Evolutionary conservation across 2,329 filamentous ascomycete genomes (phyloP), one percentile per base, ranked within the genome.

Genomic region (Epichloe sylvatica): DNA sequence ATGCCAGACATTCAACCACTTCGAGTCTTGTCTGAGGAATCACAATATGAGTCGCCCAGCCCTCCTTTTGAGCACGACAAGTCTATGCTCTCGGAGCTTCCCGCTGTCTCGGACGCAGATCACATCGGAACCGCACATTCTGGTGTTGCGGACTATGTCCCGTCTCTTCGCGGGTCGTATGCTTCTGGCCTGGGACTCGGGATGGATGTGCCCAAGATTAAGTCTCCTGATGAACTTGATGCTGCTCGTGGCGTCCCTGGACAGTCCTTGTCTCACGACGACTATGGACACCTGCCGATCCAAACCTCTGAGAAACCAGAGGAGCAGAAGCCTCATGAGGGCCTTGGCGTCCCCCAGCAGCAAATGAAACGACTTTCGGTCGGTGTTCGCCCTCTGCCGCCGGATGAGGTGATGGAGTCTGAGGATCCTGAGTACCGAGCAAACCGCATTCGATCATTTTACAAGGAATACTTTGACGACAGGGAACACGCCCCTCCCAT

Each of bases 401-500:
- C 89, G 36, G 83, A 90, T 60, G 86, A 94, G 55, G 80, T 86
- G 49, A 76, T 74, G 33, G 80, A 83, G 41, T 79, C 83, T 3
- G 92, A 97, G 62, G 91, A 96, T 63, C 89, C 92, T 0, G 92
- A 97, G 66, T 83, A 91, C 61, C 81, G 92, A 60, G 92, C 92
- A 55, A 97, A 96, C 72, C 83, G 92, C 51, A 98, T 98, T 57
- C 80, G 92, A 64, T 98, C 92, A 4, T 98, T 98, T 72, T 98
- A 98, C 73, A 96, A 96, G 71, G 92, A 98, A 64, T 98, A 98
- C 70, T 98, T 98, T 59, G 92, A 97, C 56, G 91, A 96, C 40
- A 86, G 81, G 62, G 65, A 67, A 40, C 57, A 63, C 5, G 59
- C 67, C n/a, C 71, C 70, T 25, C 68, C 70, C 1, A 56, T 74